Evolutionary conservation across 805 yeast species (phyloP), one percentile per base, ranked within the genome.

Genomic region (Candida khao-thaluensis): DNA sequence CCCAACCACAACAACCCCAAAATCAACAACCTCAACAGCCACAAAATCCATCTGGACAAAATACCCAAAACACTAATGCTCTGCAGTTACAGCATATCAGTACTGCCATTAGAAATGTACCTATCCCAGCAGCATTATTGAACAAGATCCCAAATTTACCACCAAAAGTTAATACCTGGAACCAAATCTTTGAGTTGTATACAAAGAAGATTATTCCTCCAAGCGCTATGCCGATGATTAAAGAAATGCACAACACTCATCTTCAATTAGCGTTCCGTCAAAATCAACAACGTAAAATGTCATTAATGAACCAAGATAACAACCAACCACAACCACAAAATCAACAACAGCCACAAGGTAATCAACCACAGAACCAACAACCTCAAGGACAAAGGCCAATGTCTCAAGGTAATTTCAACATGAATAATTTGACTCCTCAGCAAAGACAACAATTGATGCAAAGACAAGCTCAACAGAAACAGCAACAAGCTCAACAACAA

Each of bases 141-240:
- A 69, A 74, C 38, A 77, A 77, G 51, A 74, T 87, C 33, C 95
- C 95, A 7, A 82, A 76, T 33, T 66, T 87, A 23, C 96, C 96
- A 0, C 81, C 82, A 10, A 82, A 80, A 35, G 81, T 81, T 20
- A 81, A 76, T 49, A 85, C 95, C 5, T 89, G 96, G 96, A 76
- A 79, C 16, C 85, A 81, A 54, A 78, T 87, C 20, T 77, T 81
- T 58, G 82, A 81, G 29, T 72, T 81, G 49, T 60, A 79, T 30
- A 75, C 77, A 47, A 72, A 76, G 46, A 79, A 77, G 43, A 67
- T 77, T 43, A 62, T 85, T 27, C 78, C 85, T 1, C 73, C 76
- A 5, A 73, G 78, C 23, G 76, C 75, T 18, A 63, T 82, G 66
- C 76, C 76, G 11, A 58, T 74, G 17, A 78, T 85, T 30, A 81